Evolutionary conservation across 371 early-diverging fungal species (phyloP), one percentile per base, ranked within the genome.

Genomic region (Syncephalastrum racemosum): DNA sequence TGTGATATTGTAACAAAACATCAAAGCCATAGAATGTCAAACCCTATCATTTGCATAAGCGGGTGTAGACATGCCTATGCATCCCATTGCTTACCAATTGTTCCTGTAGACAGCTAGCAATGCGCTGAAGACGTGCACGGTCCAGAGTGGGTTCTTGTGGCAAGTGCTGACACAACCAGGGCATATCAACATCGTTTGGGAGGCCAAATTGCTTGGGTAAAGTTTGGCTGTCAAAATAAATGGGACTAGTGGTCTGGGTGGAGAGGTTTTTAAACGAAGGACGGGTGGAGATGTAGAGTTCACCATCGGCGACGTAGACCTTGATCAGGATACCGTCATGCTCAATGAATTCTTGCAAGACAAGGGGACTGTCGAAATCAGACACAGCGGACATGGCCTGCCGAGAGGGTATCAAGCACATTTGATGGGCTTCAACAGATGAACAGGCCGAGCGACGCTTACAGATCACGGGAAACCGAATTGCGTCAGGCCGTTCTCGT

Each of bases 11-110:
- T 22, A 80, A 46, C n/a, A 77, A 23, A 8, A 80, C 72, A 56
- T 73, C 80, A 64, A 73, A 80, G 2, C 77, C 80, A 65, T 73
- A 77, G 49, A 77, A 72, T 4, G 80, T 75, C 57, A 77, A 55
- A 12, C 69, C 75, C 80, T 78, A 41, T 39, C 18, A 31, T 31
- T 31, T 10, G 36, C 10, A 31, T 31, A 31, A 31, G 36, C 36
- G 12, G 10, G 24, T 50, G 36, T 46, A 14, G 52, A 47, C n/a
- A n/a, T n/a, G n/a, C 27, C 2, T 27, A 46, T 54, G 27, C 22
- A 19, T 22, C 7, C 14, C 22, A 49, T n/a, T 19, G 45, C 54
- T 56, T 68, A 79, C 79, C 62, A 76, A 48, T 50, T 72, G 62
- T 27, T 56, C 31, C 41, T 61, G 60, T 47, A 79, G 53, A 39